These are phyloP conservation scores for Solidago caesia DNA, from an alignment of 129 eudicot species.

Conservation along the genomic window DNA sequence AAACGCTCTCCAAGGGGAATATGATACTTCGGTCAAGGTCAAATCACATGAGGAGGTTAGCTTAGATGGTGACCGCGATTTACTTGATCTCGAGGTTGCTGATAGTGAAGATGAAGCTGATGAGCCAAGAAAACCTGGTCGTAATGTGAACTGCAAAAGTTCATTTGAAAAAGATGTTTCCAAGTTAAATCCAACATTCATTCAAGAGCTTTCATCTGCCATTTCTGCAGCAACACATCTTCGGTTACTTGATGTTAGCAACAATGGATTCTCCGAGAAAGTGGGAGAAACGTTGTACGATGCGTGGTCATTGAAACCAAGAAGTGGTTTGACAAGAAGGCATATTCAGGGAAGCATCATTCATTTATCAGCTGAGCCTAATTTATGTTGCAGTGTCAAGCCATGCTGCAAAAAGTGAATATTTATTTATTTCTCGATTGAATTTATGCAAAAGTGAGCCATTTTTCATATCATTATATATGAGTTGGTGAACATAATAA, in stretches of 20 bases:
- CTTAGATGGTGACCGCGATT: slow-evolving; percentile 29
- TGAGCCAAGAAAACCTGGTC: slow-evolving; percentile 26
- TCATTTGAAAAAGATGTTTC: slow-evolving; percentile 21
- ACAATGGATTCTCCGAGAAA: slow-evolving; percentile 54
- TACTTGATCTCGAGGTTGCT: slow-evolving; percentile 57
- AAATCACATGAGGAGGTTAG: slow-evolving; percentile 19
- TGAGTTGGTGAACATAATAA: too few relatives aligned
- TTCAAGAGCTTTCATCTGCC: slow-evolving; percentile 47
- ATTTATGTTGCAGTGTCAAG: slow-evolving; percentile 54
- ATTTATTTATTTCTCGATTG: too few relatives aligned
- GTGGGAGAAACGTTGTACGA: slow-evolving; percentile 44
- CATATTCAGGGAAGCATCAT: slow-evolving; percentile 46
- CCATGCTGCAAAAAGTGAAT: slow-evolving; percentile 51
- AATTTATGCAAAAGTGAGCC: too few relatives aligned
- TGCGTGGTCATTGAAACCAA: slow-evolving; percentile 55
- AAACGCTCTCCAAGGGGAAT: slow-evolving; percentile 42
- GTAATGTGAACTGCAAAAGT: slow-evolving; percentile 23
- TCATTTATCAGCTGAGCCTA: slow-evolving; percentile 59
- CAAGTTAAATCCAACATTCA: slow-evolving; percentile 20
- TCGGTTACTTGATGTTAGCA: slow-evolving; percentile 67
- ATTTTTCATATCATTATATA: too few relatives aligned
- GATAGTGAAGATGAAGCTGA: slow-evolving; percentile 80
- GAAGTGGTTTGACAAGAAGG: slow-evolving; percentile 37
- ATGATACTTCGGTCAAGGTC: slow-evolving; percentile 11
- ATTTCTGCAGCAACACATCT: slow-evolving; percentile 49